A percentile compares a stretch with the other conserved stretches of the same genome.
These are phyloP conservation scores for Leptographium wingfieldii DNA, from an alignment of 2,329 filamentous ascomycete species.

Conservation along the genomic window DNA sequence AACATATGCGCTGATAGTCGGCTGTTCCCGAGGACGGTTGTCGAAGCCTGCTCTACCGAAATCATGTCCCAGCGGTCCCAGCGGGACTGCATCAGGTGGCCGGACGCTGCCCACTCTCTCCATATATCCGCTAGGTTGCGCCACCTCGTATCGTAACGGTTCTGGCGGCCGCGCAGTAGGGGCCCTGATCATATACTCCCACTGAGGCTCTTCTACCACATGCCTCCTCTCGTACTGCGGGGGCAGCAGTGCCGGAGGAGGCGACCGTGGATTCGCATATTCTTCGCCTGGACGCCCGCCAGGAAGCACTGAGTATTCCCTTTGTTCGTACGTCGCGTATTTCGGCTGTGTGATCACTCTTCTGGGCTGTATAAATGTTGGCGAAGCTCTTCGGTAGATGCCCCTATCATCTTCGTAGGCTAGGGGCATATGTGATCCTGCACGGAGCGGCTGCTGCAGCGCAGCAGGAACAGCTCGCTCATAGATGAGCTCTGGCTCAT, in stretches of 20 bases:
- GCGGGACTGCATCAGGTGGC: constrained; percentile 21
- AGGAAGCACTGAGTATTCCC: constrained; percentile 44
- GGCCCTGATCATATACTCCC: constrained; percentile 42
- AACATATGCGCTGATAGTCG: not conserved
- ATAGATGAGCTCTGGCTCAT: constrained; percentile 33
- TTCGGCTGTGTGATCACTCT: constrained; percentile 53
- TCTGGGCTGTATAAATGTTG: constrained; percentile 32
- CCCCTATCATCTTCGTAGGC: constrained; percentile 36
- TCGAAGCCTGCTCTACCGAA: not conserved
- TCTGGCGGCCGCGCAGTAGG: constrained; percentile 40
- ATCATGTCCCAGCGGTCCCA: not conserved
- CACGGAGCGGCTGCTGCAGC: constrained; percentile 22
- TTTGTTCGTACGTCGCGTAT: constrained; percentile 27
- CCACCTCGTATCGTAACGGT: constrained; percentile 16
- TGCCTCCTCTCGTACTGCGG: not conserved
- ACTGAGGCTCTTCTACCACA: constrained; percentile 7
- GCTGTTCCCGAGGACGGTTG: not conserved
- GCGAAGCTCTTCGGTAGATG: constrained; percentile 38
- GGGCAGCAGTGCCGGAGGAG: not conserved
- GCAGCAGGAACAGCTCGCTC: constrained; percentile 38
- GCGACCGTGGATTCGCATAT: constrained; percentile 29
- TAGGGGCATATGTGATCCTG: constrained; percentile 37
- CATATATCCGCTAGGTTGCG: constrained; percentile 14
- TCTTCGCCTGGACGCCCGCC: constrained; percentile 28
- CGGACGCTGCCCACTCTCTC: constrained; percentile 40